phyloP scores from a whole-genome alignment of 192 early-diverging fungal species.

The Backusella australiensis region DNA sequence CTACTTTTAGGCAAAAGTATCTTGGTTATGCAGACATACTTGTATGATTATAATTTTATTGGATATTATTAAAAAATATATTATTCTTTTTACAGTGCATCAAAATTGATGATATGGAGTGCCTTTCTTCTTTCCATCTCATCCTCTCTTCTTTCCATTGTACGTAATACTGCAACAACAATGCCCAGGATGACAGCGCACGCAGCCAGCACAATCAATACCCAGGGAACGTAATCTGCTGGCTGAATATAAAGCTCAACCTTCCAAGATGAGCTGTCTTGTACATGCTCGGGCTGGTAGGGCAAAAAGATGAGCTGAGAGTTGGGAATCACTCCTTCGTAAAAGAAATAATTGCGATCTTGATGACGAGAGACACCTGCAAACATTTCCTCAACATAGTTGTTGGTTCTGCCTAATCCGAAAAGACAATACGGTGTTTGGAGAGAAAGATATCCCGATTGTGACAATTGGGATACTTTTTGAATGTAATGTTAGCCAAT shows the following conservation, averaged over 20 bases:
- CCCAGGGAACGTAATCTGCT: slow-evolving; percentile 78
- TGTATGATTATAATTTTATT: no score
- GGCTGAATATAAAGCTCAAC: slow-evolving; percentile 90
- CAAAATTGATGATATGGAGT: slow-evolving; percentile 88
- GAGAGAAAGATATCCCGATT: slow-evolving; percentile 73
- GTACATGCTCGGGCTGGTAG: slow-evolving; percentile 52
- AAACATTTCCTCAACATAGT: slow-evolving; percentile 93
- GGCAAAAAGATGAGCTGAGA: slow-evolving; percentile 88
- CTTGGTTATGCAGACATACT: no score
- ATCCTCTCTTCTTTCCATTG: slow-evolving; percentile 84
- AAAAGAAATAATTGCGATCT: slow-evolving; percentile 58
- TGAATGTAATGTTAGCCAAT: not conserved
- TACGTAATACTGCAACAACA: slow-evolving; percentile 69
- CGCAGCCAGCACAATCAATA: slow-evolving; percentile 72
- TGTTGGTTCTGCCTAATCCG: slow-evolving; percentile 92
- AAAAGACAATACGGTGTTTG: slow-evolving; percentile 80
- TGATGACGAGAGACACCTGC: slow-evolving; percentile 73
- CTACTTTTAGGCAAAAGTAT: no score
- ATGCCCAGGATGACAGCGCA: slow-evolving; percentile 69
- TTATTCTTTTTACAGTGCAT: slow-evolving; percentile 63
- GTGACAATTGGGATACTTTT: slow-evolving; percentile 72
- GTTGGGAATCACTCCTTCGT: slow-evolving; percentile 90
- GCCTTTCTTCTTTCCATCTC: slow-evolving; percentile 72
- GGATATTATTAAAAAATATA: no score
- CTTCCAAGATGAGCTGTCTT: slow-evolving; percentile 63